Percentiles rank a stretch among this genome's conserved stretches.
phyloP scores from a whole-genome alignment of 192 early-diverging fungal genomes.

The Backusella circina region DNA sequence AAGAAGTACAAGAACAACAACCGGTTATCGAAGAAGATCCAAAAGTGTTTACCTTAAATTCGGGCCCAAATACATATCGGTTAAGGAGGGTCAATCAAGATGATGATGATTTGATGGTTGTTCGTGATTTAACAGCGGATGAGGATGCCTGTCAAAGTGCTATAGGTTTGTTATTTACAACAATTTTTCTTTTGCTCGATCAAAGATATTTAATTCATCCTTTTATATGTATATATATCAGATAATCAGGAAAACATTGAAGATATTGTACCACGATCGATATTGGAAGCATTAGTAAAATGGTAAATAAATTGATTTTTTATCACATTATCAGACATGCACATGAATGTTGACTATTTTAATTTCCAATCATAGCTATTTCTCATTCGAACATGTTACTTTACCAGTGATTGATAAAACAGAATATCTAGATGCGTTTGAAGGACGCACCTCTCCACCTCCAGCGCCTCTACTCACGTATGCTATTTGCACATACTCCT shows the following conservation, averaged over 20 bases:
- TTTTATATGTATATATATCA: background rate
- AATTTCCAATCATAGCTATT: conserved; percentile 10
- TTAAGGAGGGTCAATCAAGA: conserved; percentile 14
- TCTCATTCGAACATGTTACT: conserved; percentile 7
- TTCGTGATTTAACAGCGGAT: conserved; percentile 17
- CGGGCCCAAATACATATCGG: conserved; percentile 4
- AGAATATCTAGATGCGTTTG: conserved; percentile 13
- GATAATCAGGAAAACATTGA: conserved; percentile 6
- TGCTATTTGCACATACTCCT: conserved; percentile 18
- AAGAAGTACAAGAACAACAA: background rate
- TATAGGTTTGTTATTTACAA: background rate
- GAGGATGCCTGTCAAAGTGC: conserved; percentile 9
- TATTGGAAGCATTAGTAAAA: conserved; percentile 7
- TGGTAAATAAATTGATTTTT: background rate
- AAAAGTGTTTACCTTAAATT: background rate
- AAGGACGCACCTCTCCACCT: background rate
- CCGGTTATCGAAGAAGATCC: background rate
- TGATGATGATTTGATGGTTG: conserved; percentile 28
- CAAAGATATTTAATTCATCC: background rate
- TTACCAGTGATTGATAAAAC: conserved; percentile 24
- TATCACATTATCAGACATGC: background rate
- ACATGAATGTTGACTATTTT: background rate
- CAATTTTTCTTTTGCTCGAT: background rate
- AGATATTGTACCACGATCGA: background rate
- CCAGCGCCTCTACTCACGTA: conserved; percentile 17